A percentile compares a stretch with the other conserved stretches of the same genome.
phyloP scores from a whole-genome alignment of 345 rosid genomes.

The Sonneratia alba region DNA sequence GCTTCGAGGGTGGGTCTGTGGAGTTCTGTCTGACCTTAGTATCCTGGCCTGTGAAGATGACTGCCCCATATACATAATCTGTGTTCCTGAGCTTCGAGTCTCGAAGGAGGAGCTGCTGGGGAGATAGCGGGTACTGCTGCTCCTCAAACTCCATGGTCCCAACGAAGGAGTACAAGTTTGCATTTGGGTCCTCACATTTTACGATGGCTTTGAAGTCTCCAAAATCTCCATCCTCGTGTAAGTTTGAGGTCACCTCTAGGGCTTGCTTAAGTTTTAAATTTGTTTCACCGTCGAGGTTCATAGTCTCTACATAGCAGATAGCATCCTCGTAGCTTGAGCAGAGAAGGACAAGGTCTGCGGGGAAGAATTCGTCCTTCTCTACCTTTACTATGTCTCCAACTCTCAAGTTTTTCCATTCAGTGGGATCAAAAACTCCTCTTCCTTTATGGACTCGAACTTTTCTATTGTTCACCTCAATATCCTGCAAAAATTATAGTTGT shows the following conservation, averaged over 20 bases:
- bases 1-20: slow-evolving; percentile 76
- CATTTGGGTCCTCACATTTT: slow-evolving; percentile 90
- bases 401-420: slow-evolving; percentile 63
- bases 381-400: slow-evolving; percentile 85
- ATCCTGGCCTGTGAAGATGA: slow-evolving; percentile 82
- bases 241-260: slow-evolving; percentile 51
- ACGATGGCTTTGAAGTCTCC: slow-evolving; percentile 50
- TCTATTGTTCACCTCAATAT: slow-evolving; percentile 70
- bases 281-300: slow-evolving; percentile 95
- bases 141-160: slow-evolving; percentile 61
- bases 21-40: slow-evolving; percentile 89
- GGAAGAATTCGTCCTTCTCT: slow-evolving; percentile 75
- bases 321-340: slow-evolving; percentile 79
- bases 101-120: slow-evolving; percentile 79
- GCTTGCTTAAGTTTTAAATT: slow-evolving; percentile 82
- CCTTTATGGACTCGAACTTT: slow-evolving; percentile 52
- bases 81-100: slow-evolving; percentile 85
- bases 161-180: slow-evolving; percentile 69
- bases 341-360: slow-evolving; percentile 71
- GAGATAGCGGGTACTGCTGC: slow-evolving; percentile 52
- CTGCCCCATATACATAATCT: slow-evolving; percentile 65
- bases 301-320: slow-evolving; percentile 86
- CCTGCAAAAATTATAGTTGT: slow-evolving; percentile 28
- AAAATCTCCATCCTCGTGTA: slow-evolving; percentile 52
- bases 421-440: slow-evolving; percentile 40